Conservation (phyloP, 2,329 filamentous ascomycete genomes). For the Venturia effusa region DNA sequence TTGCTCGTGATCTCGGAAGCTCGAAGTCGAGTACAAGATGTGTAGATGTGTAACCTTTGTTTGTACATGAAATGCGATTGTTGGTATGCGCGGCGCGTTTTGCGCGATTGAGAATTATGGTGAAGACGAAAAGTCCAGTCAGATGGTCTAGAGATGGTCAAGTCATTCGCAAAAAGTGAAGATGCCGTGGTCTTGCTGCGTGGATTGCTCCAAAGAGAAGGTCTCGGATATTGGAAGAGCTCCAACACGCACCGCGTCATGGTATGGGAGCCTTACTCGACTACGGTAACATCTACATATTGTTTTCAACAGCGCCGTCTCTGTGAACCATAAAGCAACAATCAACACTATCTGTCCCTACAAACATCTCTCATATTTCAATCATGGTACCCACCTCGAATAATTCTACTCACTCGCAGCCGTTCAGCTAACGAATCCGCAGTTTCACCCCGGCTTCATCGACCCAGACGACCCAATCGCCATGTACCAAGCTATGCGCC, state of each 20-base stretch:
- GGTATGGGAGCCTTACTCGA: neutral
- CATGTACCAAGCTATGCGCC: constrained; percentile 42
- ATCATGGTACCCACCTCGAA: neutral
- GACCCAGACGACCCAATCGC: constrained; percentile 42
- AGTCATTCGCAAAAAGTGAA: neutral
- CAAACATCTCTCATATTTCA: neutral
- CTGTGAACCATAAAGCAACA: neutral
- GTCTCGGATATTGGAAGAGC: neutral
- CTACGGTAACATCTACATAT: neutral
- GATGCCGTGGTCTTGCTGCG: neutral
- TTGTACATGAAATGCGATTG: neutral
- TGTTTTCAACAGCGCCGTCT: neutral
- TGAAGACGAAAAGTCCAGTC: neutral
- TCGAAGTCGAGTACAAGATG: neutral
- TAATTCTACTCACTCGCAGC: no score
- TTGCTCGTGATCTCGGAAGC: neutral
- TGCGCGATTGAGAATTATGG: neutral
- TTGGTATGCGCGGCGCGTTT: neutral
- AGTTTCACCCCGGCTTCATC: constrained; percentile 33
- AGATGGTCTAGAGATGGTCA: neutral
- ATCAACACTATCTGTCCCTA: neutral
- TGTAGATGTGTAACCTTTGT: neutral
- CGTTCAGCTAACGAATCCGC: neutral
- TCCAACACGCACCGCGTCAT: neutral
- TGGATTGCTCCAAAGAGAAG: neutral